Base-by-base conservation (phyloP, 2,329 filamentous ascomycete species). In the Ophiostoma piceae region DNA sequence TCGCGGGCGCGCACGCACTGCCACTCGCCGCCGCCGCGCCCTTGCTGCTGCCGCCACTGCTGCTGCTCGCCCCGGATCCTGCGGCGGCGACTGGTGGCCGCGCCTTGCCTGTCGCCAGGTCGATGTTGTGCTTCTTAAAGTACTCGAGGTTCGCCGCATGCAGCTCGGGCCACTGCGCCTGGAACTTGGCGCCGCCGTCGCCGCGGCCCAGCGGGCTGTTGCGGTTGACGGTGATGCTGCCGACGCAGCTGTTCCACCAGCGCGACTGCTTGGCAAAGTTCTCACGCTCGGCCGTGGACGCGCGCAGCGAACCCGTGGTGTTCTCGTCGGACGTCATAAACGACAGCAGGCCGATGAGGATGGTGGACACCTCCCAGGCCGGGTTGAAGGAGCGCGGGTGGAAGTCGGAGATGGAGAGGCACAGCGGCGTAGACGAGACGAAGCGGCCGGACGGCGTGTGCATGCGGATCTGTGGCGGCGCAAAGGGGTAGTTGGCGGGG, bases 291-390 rank as follows among this genome's bases (percentile, higher is more conserved):
- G 86, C 83, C 67, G 92, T 87, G 0, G 87, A 90, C 22, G 89
- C 92, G 6, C 90, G 89, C 39, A 99, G 87, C 39, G 90, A 94
- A 1, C 95, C 95, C 0, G 95, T 98, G 0, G 95, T 99, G 91
- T 98, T 97, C 82, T 99, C 95, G 77, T 99, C 94, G 74, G 92
- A 92, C 2, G 94, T 98, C 95, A 99, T 99, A 80, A 99, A 99
- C 54, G 91, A 96, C 73, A 98, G 83, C 37, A 99, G 86, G 11
- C 95, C 95, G 69, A 96, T 96, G 19, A 99, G 83, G 73, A 99
- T 99, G 0, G 95, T 99, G 69, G 91, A 94, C 8, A 99, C 95
- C 77, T 97, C 94, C 95, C 95, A 99, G 0, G 95, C 94, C 1
- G 95, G 95, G 78, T 99, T 99, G 84, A 98, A 99, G 37, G 91